A percentile compares a stretch with the other conserved stretches of the same genome.
These are phyloP conservation scores for Fusarium sp. DNA, from an alignment of 2,329 filamentous ascomycete species.

Conservation along the genomic window DNA sequence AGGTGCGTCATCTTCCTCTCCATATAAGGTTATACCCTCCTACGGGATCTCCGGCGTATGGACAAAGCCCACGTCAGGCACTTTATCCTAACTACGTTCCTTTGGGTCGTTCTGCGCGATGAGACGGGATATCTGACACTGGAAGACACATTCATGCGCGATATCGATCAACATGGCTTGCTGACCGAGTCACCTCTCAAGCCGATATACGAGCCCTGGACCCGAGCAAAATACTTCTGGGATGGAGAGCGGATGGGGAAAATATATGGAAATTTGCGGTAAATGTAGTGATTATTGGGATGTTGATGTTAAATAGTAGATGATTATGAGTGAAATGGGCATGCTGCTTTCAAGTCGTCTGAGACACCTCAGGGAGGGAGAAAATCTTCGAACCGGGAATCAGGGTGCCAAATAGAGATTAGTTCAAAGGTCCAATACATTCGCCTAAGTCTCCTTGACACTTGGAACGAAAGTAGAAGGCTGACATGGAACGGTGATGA, in stretches of 20 bases:
- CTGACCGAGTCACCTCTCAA: background rate
- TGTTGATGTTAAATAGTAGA: background rate
- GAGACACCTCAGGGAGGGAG: rapidly evolving
- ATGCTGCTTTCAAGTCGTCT: background rate
- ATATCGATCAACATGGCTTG: background rate
- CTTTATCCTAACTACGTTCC: background rate
- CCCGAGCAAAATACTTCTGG: background rate
- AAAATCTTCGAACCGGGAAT: background rate
- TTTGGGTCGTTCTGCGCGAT: background rate
- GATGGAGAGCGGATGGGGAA: background rate
- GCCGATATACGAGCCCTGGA: background rate
- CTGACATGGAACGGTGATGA: background rate
- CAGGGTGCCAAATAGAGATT: too few relatives aligned
- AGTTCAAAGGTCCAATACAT: too few relatives aligned
- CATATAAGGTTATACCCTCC: background rate
- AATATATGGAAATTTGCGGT: too few relatives aligned
- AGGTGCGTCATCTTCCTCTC: background rate
- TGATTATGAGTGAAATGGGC: too few relatives aligned
- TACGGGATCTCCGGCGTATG: background rate
- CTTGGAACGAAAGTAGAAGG: too few relatives aligned
- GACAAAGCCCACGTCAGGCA: background rate
- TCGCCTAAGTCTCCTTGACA: too few relatives aligned
- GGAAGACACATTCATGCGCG: rapidly evolving
- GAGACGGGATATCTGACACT: background rate
- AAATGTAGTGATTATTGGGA: background rate